These are phyloP conservation scores for Isochrysis galbana DNA, from an alignment of 78 protist genomes.

Conservation along the genomic window DNA sequence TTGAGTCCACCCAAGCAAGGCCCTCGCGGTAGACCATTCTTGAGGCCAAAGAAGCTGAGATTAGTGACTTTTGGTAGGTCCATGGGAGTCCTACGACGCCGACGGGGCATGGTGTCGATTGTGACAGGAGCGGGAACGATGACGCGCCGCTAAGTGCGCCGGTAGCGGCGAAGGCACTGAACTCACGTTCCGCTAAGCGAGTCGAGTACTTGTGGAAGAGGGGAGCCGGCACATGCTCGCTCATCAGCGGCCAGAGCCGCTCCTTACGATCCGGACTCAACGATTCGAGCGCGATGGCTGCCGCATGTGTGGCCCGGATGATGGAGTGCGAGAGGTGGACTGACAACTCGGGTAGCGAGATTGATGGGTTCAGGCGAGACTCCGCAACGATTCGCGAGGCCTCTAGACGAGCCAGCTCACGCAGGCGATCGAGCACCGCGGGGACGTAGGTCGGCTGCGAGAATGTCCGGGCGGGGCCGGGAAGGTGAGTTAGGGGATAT, in stretches of 20 bases:
- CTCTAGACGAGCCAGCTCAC: background rate
- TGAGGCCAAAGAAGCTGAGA: background rate
- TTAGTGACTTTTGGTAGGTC: background rate
- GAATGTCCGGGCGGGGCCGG: too few relatives aligned
- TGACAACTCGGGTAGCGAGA: background rate
- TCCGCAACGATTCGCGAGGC: background rate
- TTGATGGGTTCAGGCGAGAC: background rate
- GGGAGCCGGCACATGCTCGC: background rate
- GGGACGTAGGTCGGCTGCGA: background rate
- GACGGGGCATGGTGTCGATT: too few relatives aligned
- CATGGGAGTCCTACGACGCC: background rate
- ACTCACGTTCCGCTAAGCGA: background rate
- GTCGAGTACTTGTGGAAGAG: background rate
- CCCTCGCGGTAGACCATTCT: constrained; percentile 2
- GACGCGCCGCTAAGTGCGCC: too few relatives aligned
- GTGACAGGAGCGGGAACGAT: too few relatives aligned
- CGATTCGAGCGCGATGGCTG: background rate
- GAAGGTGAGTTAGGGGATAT: too few relatives aligned
- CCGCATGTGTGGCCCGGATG: background rate
- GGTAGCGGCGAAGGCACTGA: too few relatives aligned
- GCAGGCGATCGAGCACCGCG: background rate
- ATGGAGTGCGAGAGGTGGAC: background rate
- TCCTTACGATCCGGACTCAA: background rate
- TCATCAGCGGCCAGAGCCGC: constrained; percentile 23
- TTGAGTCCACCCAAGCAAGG: background rate